phyloP scores from a whole-genome alignment of 1,139 yeast species.

The Pichia sp. region DNA sequence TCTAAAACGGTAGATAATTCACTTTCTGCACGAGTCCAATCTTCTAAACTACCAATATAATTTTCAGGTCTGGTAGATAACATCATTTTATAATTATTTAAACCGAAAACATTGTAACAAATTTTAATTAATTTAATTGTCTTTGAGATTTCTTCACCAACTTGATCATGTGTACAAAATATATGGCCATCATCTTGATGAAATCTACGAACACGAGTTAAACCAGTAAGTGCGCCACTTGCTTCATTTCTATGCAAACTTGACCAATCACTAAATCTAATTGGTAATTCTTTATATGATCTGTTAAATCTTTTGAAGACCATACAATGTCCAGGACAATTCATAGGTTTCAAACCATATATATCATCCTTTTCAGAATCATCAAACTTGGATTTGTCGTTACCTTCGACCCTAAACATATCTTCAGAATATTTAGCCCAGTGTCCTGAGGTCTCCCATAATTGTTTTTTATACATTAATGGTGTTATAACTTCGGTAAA shows the following conservation, averaged over 20 bases:
- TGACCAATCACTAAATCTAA: constrained; percentile 95
- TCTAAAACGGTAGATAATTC: constrained; percentile 70
- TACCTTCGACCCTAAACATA: constrained; percentile 75
- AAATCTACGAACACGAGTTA: constrained; percentile 94
- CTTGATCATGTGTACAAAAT: constrained; percentile 87
- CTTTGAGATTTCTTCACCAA: constrained; percentile 71
- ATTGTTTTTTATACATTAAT: constrained; percentile 70
- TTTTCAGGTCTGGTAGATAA: constrained; percentile 93
- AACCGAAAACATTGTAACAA: constrained; percentile 79
- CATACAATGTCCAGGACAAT: constrained; percentile 97
- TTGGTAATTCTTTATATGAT: constrained; percentile 89
- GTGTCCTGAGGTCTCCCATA: constrained; percentile 93
- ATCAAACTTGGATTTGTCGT: constrained; percentile 29
- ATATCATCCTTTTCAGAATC: constrained; percentile 28
- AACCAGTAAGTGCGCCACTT: constrained; percentile 82
- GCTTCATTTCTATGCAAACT: constrained; percentile 94
- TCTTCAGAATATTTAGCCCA: constrained; percentile 94
- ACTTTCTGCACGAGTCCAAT: constrained; percentile 85
- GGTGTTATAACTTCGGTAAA: constrained; percentile 94
- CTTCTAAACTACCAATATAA: constrained; percentile 75
- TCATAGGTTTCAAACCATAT: constrained; percentile 94
- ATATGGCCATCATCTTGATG: constrained; percentile 99
- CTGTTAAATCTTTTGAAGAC: constrained; percentile 82
- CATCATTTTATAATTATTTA: constrained; percentile 74
- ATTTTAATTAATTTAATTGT: constrained; percentile 74